phyloP scores from a whole-genome alignment of 75 land plant species.

The Sequoiadendron giganteum region DNA sequence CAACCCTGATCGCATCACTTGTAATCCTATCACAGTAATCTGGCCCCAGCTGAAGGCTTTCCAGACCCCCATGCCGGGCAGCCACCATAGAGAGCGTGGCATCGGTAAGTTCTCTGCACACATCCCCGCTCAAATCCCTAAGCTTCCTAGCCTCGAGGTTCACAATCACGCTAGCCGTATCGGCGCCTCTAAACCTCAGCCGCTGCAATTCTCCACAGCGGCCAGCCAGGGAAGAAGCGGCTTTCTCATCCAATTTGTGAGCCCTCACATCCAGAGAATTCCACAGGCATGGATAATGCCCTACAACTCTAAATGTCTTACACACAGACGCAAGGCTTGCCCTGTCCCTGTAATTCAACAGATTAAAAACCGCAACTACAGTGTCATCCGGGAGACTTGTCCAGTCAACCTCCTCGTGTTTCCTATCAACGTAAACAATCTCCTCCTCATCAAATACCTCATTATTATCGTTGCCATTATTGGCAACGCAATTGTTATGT shows the following conservation, averaged over 20 bases:
- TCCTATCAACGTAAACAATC: slow-evolving; percentile 1
- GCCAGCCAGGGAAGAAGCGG: slow-evolving; percentile 56
- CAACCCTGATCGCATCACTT: slow-evolving; percentile 73
- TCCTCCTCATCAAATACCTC: slow-evolving; percentile 19
- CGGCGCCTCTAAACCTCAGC: slow-evolving; percentile 79
- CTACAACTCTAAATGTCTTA: slow-evolving; percentile 61
- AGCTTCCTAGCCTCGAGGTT: slow-evolving; percentile 53
- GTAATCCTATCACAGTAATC: slow-evolving; percentile 81
- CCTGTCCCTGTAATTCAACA: slow-evolving; percentile 81
- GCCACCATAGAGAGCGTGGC: slow-evolving; percentile 78
- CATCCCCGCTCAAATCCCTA: slow-evolving; percentile 73
- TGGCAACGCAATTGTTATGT: background rate
- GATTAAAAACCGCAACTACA: slow-evolving; percentile 68
- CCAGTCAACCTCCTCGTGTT: slow-evolving; percentile 58
- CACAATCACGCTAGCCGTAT: slow-evolving; percentile 55
- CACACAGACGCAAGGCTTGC: slow-evolving; percentile 90
- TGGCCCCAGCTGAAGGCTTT: slow-evolving; percentile 83
- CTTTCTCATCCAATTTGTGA: slow-evolving; percentile 50
- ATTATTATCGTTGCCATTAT: background rate
- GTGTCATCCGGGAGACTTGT: slow-evolving; percentile 87
- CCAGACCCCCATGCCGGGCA: slow-evolving; percentile 72
- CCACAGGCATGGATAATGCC: slow-evolving; percentile 68
- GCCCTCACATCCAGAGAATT: slow-evolving; percentile 75
- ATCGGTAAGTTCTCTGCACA: slow-evolving; percentile 77
- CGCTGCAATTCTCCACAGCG: slow-evolving; percentile 59